phyloP scores from a whole-genome alignment of 2,329 filamentous ascomycete species.

The Plenodomus lindquistii region DNA sequence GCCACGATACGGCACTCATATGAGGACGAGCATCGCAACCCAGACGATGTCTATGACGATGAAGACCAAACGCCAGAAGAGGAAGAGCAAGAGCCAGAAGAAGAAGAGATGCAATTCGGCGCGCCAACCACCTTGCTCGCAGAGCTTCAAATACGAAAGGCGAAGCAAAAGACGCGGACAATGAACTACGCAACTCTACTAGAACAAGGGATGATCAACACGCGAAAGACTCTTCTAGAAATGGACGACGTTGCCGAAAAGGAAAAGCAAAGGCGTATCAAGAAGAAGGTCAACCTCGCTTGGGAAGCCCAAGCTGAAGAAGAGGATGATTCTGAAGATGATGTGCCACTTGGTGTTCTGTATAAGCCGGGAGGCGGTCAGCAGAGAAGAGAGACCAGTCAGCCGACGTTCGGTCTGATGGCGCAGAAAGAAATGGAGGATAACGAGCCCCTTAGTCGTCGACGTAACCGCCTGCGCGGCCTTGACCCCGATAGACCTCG shows the following conservation, averaged over 20 bases:
- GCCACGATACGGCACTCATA: constrained; percentile 18
- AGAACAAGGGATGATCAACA: constrained; percentile 69
- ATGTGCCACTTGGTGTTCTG: constrained; percentile 84
- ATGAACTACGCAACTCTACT: constrained; percentile 65
- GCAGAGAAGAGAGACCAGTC: constrained; percentile 54
- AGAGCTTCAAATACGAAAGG: constrained; percentile 88
- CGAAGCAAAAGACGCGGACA: constrained; percentile 80
- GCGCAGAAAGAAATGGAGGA: constrained; percentile 86
- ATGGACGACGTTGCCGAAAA: constrained; percentile 88
- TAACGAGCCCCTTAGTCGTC: constrained; percentile 81
- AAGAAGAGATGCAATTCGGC: constrained; percentile 59
- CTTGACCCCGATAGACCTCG: constrained; percentile 47
- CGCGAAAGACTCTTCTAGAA: constrained; percentile 82
- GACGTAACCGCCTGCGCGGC: constrained; percentile 75
- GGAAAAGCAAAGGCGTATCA: constrained; percentile 73
- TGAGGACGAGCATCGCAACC: constrained; percentile 19
- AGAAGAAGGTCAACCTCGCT: constrained; percentile 79
- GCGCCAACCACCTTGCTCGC: constrained; percentile 88
- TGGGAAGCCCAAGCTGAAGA: constrained; percentile 73
- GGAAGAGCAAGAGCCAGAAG: constrained; percentile 50
- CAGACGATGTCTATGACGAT: constrained; percentile 45
- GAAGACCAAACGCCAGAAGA: constrained; percentile 51
- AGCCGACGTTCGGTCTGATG: constrained; percentile 70
- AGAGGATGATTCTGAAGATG: constrained; percentile 64
- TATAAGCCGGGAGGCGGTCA: constrained; percentile 57